phyloP scores from a whole-genome alignment of 2,329 filamentous ascomycete species.

The Trichoderma citrinoviride region DNA sequence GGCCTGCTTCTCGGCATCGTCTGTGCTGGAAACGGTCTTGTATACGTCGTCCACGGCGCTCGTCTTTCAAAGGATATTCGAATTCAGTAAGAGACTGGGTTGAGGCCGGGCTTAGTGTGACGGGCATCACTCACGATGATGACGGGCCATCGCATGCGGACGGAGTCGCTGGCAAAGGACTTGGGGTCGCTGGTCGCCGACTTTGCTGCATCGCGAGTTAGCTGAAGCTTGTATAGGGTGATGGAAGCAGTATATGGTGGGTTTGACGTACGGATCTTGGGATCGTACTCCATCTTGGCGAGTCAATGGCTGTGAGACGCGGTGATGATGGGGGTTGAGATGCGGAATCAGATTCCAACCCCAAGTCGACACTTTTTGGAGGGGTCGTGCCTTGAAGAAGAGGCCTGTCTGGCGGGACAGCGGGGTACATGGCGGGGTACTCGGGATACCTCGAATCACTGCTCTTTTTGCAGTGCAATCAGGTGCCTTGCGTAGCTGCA shows the following conservation, averaged over 20 bases:
- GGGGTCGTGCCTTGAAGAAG: constrained; percentile 2
- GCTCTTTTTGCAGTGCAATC: background rate
- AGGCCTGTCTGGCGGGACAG: constrained; percentile 8
- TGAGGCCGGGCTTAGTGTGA: background rate
- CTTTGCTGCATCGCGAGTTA: constrained; percentile 52
- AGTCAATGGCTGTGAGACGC: background rate
- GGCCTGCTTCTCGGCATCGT: constrained; percentile 61
- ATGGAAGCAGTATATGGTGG: constrained; percentile 10
- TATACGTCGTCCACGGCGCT: constrained; percentile 94
- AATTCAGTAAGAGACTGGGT: background rate
- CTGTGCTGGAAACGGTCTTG: constrained; percentile 60
- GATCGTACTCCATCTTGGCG: constrained; percentile 66
- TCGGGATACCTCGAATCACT: background rate
- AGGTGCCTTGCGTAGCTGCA: background rate
- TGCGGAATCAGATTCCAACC: background rate
- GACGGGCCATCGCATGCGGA: constrained; percentile 84
- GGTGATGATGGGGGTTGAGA: background rate
- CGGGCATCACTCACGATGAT: constrained; percentile 65
- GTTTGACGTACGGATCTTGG: constrained; percentile 62
- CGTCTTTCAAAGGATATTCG: constrained; percentile 55
- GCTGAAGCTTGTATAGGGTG: background rate
- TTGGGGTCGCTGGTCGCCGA: constrained; percentile 77
- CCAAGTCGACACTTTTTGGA: background rate
- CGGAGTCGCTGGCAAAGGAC: constrained; percentile 85
- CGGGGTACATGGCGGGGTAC: constrained; percentile 14